phyloP scores from a whole-genome alignment of 2,329 filamentous ascomycete species.

The Cercospora sp. region DNA sequence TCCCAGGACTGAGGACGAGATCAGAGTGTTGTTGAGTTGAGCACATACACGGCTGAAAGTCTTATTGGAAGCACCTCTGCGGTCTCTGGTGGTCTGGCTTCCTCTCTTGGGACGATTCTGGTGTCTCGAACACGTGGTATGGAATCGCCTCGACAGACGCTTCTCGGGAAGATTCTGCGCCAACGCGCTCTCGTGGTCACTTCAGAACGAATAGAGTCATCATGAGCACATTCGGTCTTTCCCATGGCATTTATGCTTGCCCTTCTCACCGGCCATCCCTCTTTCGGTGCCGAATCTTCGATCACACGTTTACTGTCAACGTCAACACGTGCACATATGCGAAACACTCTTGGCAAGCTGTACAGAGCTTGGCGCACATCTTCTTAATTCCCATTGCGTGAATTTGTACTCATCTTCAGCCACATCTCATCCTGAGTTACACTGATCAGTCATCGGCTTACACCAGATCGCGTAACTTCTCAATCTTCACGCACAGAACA shows the following conservation, averaged over 20 bases:
- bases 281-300: background rate
- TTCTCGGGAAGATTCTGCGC: background rate
- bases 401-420: background rate
- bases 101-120: too few relatives aligned
- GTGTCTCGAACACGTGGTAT: too few relatives aligned
- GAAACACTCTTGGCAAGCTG: background rate
- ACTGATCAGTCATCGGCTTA: background rate
- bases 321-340: background rate
- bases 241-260: background rate
- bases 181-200: background rate
- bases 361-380: background rate
- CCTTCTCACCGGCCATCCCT: background rate
- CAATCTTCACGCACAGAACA: background rate
- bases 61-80: too few relatives aligned
- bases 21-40: slow-evolving; percentile 62
- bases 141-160: too few relatives aligned
- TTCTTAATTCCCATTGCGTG: background rate
- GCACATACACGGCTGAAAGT: background rate
- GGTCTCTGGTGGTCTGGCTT: too few relatives aligned
- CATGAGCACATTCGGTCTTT: background rate
- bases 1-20: slow-evolving; percentile 65
- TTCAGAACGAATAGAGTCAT: background rate
- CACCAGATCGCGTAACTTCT: background rate
- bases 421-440: background rate
- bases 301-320: background rate